Evolutionary conservation across 208 protist species (phyloP).

Genomic region (Leishmania guyanensis): DNA sequence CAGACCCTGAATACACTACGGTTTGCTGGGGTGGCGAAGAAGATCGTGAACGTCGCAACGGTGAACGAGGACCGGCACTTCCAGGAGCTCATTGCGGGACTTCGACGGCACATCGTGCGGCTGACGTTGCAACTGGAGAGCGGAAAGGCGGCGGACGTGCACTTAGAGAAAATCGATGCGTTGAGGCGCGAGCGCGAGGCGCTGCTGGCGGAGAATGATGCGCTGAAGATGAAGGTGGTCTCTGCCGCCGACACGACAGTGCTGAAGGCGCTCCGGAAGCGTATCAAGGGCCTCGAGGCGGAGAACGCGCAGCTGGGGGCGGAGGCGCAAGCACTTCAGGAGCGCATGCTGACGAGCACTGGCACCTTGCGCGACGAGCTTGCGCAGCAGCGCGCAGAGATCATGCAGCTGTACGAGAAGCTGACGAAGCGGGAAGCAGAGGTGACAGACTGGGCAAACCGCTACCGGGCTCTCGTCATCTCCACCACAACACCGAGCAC

Average conservation of each 20-base stretch:
- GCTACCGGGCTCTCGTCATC: constrained; percentile 34
- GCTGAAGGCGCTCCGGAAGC: constrained; percentile 44
- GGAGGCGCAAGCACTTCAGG: constrained; percentile 55
- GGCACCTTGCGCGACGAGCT: constrained; percentile 69
- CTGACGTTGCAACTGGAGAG: constrained; percentile 81
- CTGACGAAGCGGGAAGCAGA: constrained; percentile 46
- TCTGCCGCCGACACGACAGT: constrained; percentile 44
- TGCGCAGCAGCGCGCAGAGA: constrained; percentile 45
- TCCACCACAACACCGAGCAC: constrained; percentile 17
- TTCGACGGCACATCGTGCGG: constrained; percentile 79
- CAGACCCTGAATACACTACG: constrained; percentile 89
- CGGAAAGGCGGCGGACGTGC: constrained; percentile 63
- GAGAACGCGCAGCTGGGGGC: constrained; percentile 45
- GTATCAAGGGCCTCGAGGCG: constrained; percentile 49
- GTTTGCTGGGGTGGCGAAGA: constrained; percentile 86
- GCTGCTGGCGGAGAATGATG: constrained; percentile 43
- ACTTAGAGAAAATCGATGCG: constrained; percentile 50
- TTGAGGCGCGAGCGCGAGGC: constrained; percentile 53
- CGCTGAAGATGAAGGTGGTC: constrained; percentile 39
- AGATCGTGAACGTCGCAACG: constrained; percentile 82
- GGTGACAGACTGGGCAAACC: constrained; percentile 35
- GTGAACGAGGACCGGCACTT: constrained; percentile 87
- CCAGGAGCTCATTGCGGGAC: constrained; percentile 69
- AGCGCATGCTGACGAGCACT: constrained; percentile 52
- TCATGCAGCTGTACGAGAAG: constrained; percentile 45